Base-by-base conservation (phyloP, 208 protist species). In the Angomonas deanei region DNA sequence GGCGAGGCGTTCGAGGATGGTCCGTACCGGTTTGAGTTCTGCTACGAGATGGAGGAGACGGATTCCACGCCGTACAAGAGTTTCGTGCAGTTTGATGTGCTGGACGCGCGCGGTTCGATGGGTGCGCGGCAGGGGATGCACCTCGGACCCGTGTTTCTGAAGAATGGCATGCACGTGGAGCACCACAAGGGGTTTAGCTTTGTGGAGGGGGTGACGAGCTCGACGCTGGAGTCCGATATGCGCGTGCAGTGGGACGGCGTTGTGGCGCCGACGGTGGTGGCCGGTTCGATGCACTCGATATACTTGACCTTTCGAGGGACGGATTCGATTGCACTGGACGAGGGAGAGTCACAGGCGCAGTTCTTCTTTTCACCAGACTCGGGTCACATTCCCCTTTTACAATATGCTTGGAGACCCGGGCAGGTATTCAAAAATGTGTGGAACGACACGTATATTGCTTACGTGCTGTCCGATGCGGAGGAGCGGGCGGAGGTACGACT, bases 341-440 rank as follows among this genome's bases (percentile, higher is more conserved):
- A 93, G 64, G 83, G 83, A 17, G 82, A 85, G 60, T 56, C 76
- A 24, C 81, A 90, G 64, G 32, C 80, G 58, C 86, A 93, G 69
- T 85, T 85, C 58, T 93, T 88, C 64, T 88, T 75, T 48, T 83
- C 83, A 0, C 75, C 86, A 0, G 87, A 84, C 50, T 24, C 55
- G 21, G 30, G 58, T 57, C 19, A 58, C 11, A 32, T 17, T 36
- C 61, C 65, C 26, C 63, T 64, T 38, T 90, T 90, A 65, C 57
- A 59, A 23, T 88, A 88, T 52, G 78, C 77, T 60, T 93, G 86
- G 84, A 78, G 78, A 57, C 78, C 81, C 3, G 82, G 81, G 64
- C 76, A 68, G 58, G 84, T 78, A 30, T 70, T 66, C 39, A 70
- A 69, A 1, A 76, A 62, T 30, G 72, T 72, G 26, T 47, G 77